Conservation (phyloP, 306 rosid species). For the Vigna angularis region DNA sequence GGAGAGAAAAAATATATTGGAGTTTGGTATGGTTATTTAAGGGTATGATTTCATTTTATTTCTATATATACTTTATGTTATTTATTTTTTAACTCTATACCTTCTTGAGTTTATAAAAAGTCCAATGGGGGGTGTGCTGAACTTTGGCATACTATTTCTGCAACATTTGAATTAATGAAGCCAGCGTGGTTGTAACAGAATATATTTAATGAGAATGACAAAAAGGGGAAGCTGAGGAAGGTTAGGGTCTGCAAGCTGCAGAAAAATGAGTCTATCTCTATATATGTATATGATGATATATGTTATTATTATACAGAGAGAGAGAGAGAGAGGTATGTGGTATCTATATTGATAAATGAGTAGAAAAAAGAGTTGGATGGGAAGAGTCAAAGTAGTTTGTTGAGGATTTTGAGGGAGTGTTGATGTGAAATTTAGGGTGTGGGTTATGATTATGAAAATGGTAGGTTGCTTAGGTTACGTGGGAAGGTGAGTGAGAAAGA, state of each 20-base stretch:
- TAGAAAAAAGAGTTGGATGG: conserved; percentile 40
- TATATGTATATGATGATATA: not conserved
- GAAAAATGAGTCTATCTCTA: conserved; percentile 16
- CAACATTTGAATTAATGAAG: conserved; percentile 43
- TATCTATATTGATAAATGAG: not conserved
- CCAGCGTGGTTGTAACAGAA: conserved; percentile 48
- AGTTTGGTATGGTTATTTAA: not conserved
- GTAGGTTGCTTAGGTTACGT: conserved; percentile 69
- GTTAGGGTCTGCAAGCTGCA: conserved; percentile 27
- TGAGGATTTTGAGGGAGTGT: conserved; percentile 48
- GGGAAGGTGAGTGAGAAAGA: conserved; percentile 51
- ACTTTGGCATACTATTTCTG: conserved; percentile 37
- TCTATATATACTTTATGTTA: not conserved
- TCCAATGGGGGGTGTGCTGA: conserved; percentile 8
- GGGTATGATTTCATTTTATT: not conserved
- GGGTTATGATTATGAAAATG: conserved; percentile 50
- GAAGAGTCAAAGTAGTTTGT: conserved; percentile 70
- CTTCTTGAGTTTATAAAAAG: conserved; percentile 31
- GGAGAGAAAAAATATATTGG: not conserved
- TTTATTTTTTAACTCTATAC: not conserved
- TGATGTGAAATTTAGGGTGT: conserved; percentile 56
- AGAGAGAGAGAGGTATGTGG: not conserved
- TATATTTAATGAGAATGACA: conserved; percentile 48
- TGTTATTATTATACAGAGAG: not conserved
- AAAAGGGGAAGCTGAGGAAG: conserved; percentile 38